Percentiles rank a stretch among this genome's conserved stretches.
Conservation (phyloP, 2,329 filamentous ascomycete genomes). For the Onygenales sp. region DNA sequence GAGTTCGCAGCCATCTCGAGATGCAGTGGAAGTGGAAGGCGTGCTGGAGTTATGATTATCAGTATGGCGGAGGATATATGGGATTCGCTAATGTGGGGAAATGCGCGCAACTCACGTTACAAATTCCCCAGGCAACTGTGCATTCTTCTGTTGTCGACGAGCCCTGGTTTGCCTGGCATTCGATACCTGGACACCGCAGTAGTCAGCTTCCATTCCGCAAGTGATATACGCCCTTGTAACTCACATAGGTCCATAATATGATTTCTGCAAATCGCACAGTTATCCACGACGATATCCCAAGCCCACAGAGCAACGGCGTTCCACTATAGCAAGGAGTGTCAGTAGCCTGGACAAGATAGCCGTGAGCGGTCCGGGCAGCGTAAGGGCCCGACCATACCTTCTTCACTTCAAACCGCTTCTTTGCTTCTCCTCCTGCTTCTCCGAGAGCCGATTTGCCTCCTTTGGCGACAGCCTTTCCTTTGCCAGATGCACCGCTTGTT, state of each 20-base stretch:
- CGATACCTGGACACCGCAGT: constrained; percentile 56
- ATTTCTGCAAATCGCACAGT: constrained; percentile 98
- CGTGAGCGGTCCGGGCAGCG: not conserved
- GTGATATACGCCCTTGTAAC: constrained; percentile 19
- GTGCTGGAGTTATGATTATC: constrained; percentile 51
- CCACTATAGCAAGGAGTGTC: constrained; percentile 55
- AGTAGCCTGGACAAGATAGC: constrained; percentile 1
- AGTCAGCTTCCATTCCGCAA: not conserved
- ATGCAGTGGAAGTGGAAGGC: constrained; percentile 99
- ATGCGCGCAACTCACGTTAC: constrained; percentile 62
- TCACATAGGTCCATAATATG: constrained; percentile 98
- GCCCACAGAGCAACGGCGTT: constrained; percentile 97
- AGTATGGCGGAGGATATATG: not conserved
- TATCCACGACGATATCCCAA: constrained; percentile 99
- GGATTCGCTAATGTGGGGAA: not conserved
- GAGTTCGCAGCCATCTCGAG: constrained; percentile 97
- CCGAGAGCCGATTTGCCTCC: constrained; percentile 42
- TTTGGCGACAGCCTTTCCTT: constrained; percentile 49
- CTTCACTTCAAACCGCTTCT: constrained; percentile 98
- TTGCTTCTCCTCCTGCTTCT: constrained; percentile 51
- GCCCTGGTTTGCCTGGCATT: constrained; percentile 97
- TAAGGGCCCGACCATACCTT: constrained; percentile 57
- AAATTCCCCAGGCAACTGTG: constrained; percentile 97
- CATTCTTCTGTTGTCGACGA: constrained; percentile 96
- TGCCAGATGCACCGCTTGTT: constrained; percentile 35